Base-by-base conservation (phyloP, 495 filamentous ascomycete species). In the Evernia prunastri region DNA sequence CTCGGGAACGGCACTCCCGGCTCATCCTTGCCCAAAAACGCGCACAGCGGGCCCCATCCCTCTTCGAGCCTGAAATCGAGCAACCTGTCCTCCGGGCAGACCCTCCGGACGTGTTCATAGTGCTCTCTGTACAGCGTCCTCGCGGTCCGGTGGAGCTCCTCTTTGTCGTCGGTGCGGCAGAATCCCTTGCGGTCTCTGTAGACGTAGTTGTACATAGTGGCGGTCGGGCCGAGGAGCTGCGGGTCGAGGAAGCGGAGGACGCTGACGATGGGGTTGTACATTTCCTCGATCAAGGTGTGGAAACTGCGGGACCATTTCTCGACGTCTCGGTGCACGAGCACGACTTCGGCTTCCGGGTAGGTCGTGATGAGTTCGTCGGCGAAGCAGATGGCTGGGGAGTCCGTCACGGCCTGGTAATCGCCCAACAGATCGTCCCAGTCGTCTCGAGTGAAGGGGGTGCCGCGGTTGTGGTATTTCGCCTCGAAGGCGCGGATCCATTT, bases 381-480 rank as follows among this genome's bases (percentile, higher is more conserved):
- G 66, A 83, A 83, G 23, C 73, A 72, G 36, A 77, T 74, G 29
- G 77, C 77, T 2, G 81, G 81, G 70, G 73, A 74, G 67, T 84
- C 80, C 70, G 66, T 69, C 47, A 70, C 63, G 47, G 63, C 76
- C 51, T 76, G 69, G 56, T 77, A 79, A 64, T 79, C 72, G 61
- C 33, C 79, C 4, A 84, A 75, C 4, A 84, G 72, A 66, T 78
- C 71, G 67, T 86, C 83, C 77, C 77, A 84, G 66, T 84, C 78
- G 54, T 74, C 70, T 11, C 78, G 75, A 27, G 74, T 77, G 72
- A 79, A 83, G 9, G 70, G 72, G 27, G 72, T 73, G 1, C 75
- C 63, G 11, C 39, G 37, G 12, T 62, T 58, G 63, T 77, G 74
- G 71, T 79, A 83, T 66, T 84, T 84, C 57, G 78, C 80, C 1